A percentile compares a stretch with the other conserved stretches of the same genome.
These are phyloP conservation scores for Adansonia gregorii DNA, from an alignment of 441 rosid genomes.

Conservation along the genomic window DNA sequence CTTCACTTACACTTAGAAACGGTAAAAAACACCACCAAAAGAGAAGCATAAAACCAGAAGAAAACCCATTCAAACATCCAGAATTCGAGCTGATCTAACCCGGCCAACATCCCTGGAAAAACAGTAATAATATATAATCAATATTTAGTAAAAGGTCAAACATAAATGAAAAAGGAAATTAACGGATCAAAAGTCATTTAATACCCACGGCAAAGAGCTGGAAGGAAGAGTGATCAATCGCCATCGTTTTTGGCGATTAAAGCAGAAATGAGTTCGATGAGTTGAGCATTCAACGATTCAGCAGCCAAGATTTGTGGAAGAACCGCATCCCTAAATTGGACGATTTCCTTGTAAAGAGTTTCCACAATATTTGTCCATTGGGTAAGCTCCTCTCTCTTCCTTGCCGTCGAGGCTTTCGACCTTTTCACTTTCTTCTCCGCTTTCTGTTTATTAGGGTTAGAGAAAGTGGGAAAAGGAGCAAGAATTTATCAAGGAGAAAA, in stretches of 20 bases:
- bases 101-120: too few species aligned
- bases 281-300: neutral
- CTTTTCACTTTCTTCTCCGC: neutral
- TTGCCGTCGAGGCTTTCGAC: neutral
- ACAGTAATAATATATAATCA: too few species aligned
- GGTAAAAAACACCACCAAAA: too few species aligned
- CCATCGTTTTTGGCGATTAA: neutral
- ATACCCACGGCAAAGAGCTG: neutral
- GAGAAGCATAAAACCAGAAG: too few species aligned
- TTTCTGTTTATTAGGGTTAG: neutral
- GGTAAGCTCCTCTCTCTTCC: neutral
- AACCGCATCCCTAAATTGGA: constrained; percentile 1
- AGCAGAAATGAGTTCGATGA: neutral
- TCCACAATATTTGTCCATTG: neutral
- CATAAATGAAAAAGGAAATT: too few species aligned
- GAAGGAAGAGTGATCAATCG: neutral
- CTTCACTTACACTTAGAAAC: too few species aligned
- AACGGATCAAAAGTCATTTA: too few species aligned
- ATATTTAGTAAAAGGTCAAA: too few species aligned
- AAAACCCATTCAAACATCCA: too few species aligned
- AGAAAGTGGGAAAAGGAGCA: neutral
- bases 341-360: neutral
- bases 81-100: too few species aligned
- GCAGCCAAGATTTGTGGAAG: neutral
- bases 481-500: neutral